Base-by-base conservation (phyloP, 495 filamentous ascomycete genomes). In the Penicillium waksmanii region DNA sequence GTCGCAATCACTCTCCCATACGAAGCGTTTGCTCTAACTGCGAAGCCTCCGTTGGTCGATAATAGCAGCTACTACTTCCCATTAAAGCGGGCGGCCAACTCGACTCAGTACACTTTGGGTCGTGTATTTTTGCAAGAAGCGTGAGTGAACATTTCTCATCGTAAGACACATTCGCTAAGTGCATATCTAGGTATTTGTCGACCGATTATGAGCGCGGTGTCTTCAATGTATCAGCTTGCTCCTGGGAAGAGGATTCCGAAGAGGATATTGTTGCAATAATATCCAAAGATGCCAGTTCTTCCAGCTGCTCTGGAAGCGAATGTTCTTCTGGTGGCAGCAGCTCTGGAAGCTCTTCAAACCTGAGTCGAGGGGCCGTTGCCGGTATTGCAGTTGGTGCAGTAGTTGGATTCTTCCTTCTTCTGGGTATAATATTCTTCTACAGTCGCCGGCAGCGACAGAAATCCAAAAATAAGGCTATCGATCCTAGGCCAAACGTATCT, bases 81-180 rank as follows among this genome's bases (percentile, higher is more conserved):
- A 19, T 72, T 90, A 19, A 77, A 82, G 55, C 77, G 73, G 51
- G 75, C 80, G 23, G 68, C 73, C 23, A 78, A 83, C 65, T 68
- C 72, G 19, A 82, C 79, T n/a, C 78, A 85, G 56, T 78, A 81
- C 60, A 84, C 85, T n/a, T 78, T 91, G 59, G 88, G 88, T n/a
- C 82, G 88, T 27, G 70, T 77, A 3, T 91, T 91, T 62, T 77
- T 91, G 56, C 88, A 91, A 73, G 88, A 90, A 69, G 81, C 85
- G 15, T 66, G 55, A 64, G 64, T 63, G n/a, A 0, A 46, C 19
- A 11, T 9, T 31, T 10, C 27, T n/a, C 2, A 33, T 6, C 33
- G 18, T 3, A 12, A 3, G 36, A 9, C 23, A 8, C 38, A 23
- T 36, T 11, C 4, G 11, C 56, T 66, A 36, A 61, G 17, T 27